A percentile compares a stretch with the other conserved stretches of the same genome.
phyloP scores from a whole-genome alignment of 176 grass and related monocot species.

The Eragrostis curvula region DNA sequence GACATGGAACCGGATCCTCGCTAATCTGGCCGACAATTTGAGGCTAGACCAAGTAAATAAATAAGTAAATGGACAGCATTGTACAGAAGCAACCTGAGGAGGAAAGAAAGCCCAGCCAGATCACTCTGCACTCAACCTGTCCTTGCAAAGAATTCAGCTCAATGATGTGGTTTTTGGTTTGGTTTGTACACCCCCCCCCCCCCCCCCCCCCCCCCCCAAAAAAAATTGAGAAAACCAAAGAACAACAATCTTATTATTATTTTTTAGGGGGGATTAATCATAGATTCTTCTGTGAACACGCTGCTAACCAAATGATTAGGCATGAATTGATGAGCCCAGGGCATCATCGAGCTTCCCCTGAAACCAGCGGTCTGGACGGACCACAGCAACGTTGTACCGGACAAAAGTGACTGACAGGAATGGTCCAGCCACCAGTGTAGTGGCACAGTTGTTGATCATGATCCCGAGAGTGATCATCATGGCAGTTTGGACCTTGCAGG shows the following conservation, averaged over 20 bases:
- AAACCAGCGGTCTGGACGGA: neutral
- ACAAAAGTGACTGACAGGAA: constrained; percentile 28
- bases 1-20: constrained; percentile 68
- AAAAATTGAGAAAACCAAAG: neutral
- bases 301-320: constrained; percentile 43
- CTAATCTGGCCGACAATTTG: constrained; percentile 55
- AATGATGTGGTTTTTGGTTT: constrained; percentile 39
- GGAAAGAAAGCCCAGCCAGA: constrained; percentile 10
- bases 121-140: neutral
- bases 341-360: constrained; percentile 17
- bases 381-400: constrained; percentile 8
- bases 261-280: neutral
- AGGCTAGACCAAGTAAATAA: constrained; percentile 35
- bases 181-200: neutral
- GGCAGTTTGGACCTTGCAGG: constrained; percentile 30
- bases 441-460: constrained; percentile 33
- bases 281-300: neutral
- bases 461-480: constrained; percentile 43
- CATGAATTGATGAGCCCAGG: neutral
- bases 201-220: neutral
- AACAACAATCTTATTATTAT: neutral
- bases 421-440: neutral
- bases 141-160: constrained; percentile 22
- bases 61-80: neutral
- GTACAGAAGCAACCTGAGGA: constrained; percentile 50